Evolutionary conservation across 1,284 basidiomycete genomes (phyloP).

Genomic region (Tilletia horrida): DNA sequence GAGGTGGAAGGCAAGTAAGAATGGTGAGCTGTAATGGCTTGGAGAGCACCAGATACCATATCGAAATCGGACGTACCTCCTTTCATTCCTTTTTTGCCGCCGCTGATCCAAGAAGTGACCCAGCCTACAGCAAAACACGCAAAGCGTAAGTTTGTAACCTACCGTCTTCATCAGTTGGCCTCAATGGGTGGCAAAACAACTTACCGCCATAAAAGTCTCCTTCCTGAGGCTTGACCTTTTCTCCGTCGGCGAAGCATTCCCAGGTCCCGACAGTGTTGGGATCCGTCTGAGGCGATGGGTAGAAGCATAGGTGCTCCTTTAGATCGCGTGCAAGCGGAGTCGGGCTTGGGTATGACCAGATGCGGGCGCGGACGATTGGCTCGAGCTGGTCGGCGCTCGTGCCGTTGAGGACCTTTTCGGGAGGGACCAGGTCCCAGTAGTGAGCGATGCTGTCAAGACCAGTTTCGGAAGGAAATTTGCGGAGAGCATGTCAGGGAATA

Average conservation of each 20-base stretch:
- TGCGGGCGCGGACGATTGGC: conserved; percentile 32
- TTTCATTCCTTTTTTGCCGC: conserved; percentile 50
- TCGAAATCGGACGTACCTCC: conserved; percentile 31
- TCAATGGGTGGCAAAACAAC: conserved; percentile 12
- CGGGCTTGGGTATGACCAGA: conserved; percentile 50
- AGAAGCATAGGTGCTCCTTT: conserved; percentile 51
- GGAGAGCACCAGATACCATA: not conserved
- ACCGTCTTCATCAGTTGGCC: conserved; percentile 34
- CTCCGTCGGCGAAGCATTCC: conserved; percentile 48
- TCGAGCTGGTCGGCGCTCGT: conserved; percentile 26
- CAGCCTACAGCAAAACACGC: conserved; percentile 2
- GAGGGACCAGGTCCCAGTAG: conserved; percentile 15
- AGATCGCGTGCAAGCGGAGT: conserved; percentile 36
- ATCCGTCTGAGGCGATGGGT: conserved; percentile 42
- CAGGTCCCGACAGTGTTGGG: conserved; percentile 35
- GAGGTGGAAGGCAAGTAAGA: not conserved
- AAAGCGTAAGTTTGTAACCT: too few relatives aligned
- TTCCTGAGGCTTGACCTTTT: conserved; percentile 44
- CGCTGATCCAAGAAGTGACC: conserved; percentile 44
- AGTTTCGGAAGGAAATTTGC: not conserved
- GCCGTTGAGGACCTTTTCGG: conserved; percentile 26
- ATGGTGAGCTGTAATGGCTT: conserved; percentile 19
- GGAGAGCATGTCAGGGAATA: not conserved
- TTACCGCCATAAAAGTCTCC: conserved; percentile 46
- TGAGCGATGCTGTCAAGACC: conserved; percentile 12